Base-by-base conservation (phyloP, 2,329 filamentous ascomycete genomes). In the Botryotinia narcissicola region DNA sequence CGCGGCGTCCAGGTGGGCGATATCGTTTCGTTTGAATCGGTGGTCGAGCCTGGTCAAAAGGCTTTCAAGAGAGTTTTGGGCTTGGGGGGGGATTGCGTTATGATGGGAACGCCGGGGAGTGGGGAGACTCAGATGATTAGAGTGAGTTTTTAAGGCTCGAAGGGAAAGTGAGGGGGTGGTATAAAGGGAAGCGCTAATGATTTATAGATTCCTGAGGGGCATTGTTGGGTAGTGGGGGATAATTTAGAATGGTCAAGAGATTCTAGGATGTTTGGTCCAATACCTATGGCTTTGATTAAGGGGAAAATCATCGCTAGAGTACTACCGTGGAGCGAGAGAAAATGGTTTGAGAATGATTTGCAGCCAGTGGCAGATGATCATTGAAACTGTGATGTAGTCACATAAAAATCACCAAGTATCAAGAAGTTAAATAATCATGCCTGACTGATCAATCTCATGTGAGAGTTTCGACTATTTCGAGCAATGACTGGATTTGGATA, bases 161-260 rank as follows among this genome's bases (percentile, higher is more conserved):
- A 8, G 20, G 35, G 67, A 62, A 54, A 37, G 12, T 63, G 61
- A 60, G 32, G 74, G 37, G 59, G 10, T 18, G 35, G 16, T 3
- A 2, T 63, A 4, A 54, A 4, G 54, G 18, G n/a, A 64, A 20
- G 25, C 18, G 37, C 71, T 73, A 73, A 73, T 40, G 25, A 12
- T 75, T 48, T 25, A 79, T 40, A 97, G 93, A 90, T 99, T 25
- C 96, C 96, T 0, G 86, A 92, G 80, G 96, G 96, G 1, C 96
- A 99, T 85, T 97, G 94, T 79, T 98, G 94, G 89, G 85, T 98
- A 10, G 89, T 90, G 4, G 96, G 96, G 4, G 96, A 99, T 82
- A 98, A 98, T 82, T 80, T 97, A 75, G 86, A 89, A 4, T 92
- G 89, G 79, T 98, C 94, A 37, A 86, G 93, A 76, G 96, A 99